These are phyloP conservation scores for Geotrichum macrosporum DNA, from an alignment of 1,139 yeast genomes.

Conservation along the genomic window DNA sequence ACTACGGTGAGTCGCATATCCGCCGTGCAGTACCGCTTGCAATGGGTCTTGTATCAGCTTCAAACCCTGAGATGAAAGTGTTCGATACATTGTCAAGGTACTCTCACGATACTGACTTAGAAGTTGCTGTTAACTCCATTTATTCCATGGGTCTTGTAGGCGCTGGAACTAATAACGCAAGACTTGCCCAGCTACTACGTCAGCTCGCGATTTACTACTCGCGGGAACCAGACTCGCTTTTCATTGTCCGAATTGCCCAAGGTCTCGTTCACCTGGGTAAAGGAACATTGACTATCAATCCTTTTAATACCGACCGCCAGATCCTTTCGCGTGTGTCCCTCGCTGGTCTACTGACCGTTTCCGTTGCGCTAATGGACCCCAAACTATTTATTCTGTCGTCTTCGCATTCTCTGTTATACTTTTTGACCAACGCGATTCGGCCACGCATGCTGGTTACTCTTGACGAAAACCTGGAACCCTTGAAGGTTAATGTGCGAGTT, in stretches of 20 bases:
- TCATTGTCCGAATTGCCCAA: slow-evolving; percentile 91
- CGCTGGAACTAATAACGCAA: slow-evolving; percentile 97
- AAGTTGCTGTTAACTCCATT: slow-evolving; percentile 92
- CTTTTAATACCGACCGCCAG: slow-evolving; percentile 85
- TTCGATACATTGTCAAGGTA: slow-evolving; percentile 94
- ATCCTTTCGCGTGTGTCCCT: slow-evolving; percentile 83
- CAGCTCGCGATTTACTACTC: slow-evolving; percentile 92
- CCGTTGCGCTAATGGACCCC: slow-evolving; percentile 84
- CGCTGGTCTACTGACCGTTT: slow-evolving; percentile 82
- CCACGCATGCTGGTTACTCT: slow-evolving; percentile 93
- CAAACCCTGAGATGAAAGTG: slow-evolving; percentile 95
- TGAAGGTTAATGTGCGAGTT: slow-evolving; percentile 93
- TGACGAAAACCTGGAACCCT: slow-evolving; percentile 80
- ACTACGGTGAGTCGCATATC: slow-evolving; percentile 88
- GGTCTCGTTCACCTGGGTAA: slow-evolving; percentile 95
- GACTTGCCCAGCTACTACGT: slow-evolving; percentile 91
- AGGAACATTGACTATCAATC: slow-evolving; percentile 85
- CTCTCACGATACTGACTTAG: slow-evolving; percentile 93
- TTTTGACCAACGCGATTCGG: slow-evolving; percentile 81
- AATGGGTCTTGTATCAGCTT: slow-evolving; percentile 89
- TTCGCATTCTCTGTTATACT: slow-evolving; percentile 77
- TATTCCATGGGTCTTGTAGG: slow-evolving; percentile 98
- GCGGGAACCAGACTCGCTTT: slow-evolving; percentile 84
- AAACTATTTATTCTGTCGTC: slow-evolving; percentile 59
- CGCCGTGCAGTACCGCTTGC: slow-evolving; percentile 96